Conservation (phyloP, 2,329 filamentous ascomycete genomes). For the Talaromyces sp. region DNA sequence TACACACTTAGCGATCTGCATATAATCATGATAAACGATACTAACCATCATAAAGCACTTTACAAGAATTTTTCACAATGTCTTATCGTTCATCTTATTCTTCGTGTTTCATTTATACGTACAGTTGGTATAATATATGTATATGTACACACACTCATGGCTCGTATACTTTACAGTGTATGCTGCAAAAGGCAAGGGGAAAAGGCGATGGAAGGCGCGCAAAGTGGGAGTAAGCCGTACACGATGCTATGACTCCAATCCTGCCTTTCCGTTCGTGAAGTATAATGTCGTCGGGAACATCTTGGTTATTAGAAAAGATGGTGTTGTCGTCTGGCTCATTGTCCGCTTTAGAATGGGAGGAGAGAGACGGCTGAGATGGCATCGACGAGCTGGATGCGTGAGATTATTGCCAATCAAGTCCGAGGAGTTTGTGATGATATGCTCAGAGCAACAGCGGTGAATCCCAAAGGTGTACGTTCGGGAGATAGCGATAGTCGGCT, state of each 20-base stretch:
- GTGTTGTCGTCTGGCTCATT: not conserved
- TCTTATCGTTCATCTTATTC: not conserved
- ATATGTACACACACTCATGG: slow-evolving; percentile 15
- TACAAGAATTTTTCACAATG: not conserved
- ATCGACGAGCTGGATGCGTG: not conserved
- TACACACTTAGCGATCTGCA: not conserved
- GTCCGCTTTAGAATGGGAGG: not conserved
- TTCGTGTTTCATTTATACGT: slow-evolving; percentile 13
- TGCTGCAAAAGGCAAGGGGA: not conserved
- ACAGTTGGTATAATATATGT: slow-evolving; percentile 18
- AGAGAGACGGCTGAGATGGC: not conserved
- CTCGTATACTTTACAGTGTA: slow-evolving; percentile 19
- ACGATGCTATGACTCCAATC: not conserved
- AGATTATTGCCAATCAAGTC: not conserved
- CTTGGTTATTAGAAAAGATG: not conserved
- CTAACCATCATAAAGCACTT: not conserved
- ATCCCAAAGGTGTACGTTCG: not conserved
- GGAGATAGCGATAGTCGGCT: not conserved
- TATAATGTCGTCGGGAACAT: not conserved
- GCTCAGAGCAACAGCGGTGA: not conserved
- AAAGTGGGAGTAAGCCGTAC: not conserved
- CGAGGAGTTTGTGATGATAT: not conserved
- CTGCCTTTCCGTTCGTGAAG: not conserved
- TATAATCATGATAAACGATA: not conserved
- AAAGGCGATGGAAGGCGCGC: not conserved